Evolutionary conservation across 129 eudicot species (phyloP), one percentile per base, ranked within the genome.

Genomic region (sunflower (Helianthus annuus)): DNA sequence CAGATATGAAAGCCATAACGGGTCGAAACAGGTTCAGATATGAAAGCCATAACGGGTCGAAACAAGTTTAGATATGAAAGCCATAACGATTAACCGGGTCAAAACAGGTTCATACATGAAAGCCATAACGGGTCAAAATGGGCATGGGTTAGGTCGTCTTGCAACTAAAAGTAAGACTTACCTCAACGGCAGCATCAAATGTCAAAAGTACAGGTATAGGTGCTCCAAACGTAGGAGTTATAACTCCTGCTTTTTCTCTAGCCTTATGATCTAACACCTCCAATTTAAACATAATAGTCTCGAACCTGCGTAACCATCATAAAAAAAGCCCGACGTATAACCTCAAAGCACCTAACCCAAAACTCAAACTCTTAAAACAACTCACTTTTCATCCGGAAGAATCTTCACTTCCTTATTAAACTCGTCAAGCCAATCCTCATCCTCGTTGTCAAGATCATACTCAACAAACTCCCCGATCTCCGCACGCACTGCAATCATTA

Each of bases 381-480:
- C 78, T 81, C 85, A 93, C 98, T 73, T 89, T 67, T 93, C 98
- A 64, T 95, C 85, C 6, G 76, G 61, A 63, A 93, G 96, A 60
- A 70, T 77, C 76, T 76, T 74, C 68, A 74, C 78, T 76, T 89
- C 96, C 70, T 69, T 78, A 72, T 87, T 89, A 40, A 85, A 80
- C 62, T 89, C 95, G 53, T 83, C 81, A 62, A 93, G 96, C 98
- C 98, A 93, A 52, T 89, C 98, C 79, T 93, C 98, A 78, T 93
- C 98, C 85, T 93, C 98, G 34, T 85, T 93, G 83, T 93, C 98
- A 60, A 93, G 91, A 81, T 93, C 96, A 82, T 93, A 93, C 85
- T 89, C 98, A 27, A 93, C 87, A 79, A 93, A 87, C 57, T 93
- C 98, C 68, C 98, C 98, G 64, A 93, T 85, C 83, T 89, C 98